Percentiles rank a stretch among this genome's conserved stretches.
These are phyloP conservation scores for Oidium heveae DNA, from an alignment of 2,329 filamentous ascomycete genomes.

Conservation along the genomic window DNA sequence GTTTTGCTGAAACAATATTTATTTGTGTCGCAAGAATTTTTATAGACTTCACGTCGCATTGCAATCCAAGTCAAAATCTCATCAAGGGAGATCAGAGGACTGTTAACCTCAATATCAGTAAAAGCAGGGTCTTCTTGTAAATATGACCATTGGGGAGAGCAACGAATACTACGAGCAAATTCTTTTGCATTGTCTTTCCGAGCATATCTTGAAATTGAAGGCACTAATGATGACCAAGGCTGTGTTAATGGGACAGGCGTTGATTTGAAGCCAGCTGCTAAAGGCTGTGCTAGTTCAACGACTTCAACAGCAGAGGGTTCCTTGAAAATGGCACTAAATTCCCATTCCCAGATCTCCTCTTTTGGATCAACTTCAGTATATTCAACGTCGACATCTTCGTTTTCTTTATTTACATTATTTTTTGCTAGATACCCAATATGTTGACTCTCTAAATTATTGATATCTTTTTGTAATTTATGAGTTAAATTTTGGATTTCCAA, in stretches of 20 bases:
- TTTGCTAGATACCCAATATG: too few relatives aligned
- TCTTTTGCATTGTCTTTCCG: constrained; percentile 19
- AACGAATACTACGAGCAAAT: constrained; percentile 19
- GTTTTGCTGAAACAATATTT: background rate
- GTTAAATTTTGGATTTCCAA: background rate
- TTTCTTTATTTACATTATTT: too few relatives aligned
- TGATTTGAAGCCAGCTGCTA: constrained; percentile 19
- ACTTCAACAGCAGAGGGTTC: constrained; percentile 16
- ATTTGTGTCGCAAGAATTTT: background rate
- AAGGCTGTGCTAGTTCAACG: constrained; percentile 23
- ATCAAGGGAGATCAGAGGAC: constrained; percentile 9
- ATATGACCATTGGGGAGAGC: constrained; percentile 17
- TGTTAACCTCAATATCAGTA: constrained; percentile 6
- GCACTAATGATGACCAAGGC: constrained; percentile 9
- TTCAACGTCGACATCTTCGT: too few relatives aligned
- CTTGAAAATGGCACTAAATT: constrained; percentile 15
- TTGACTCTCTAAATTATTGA: too few relatives aligned
- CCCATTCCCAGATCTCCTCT: constrained; percentile 16
- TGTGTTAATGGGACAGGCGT: constrained; percentile 19
- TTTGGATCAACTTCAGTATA: constrained; percentile 3
- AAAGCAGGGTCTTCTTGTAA: constrained; percentile 22
- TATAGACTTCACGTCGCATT: constrained; percentile 4
- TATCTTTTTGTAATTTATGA: background rate
- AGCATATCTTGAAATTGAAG: constrained; percentile 21
- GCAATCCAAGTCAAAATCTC: constrained; percentile 9